phyloP scores from a whole-genome alignment of 2,329 filamentous ascomycete species.

The Claviceps paspali region DNA sequence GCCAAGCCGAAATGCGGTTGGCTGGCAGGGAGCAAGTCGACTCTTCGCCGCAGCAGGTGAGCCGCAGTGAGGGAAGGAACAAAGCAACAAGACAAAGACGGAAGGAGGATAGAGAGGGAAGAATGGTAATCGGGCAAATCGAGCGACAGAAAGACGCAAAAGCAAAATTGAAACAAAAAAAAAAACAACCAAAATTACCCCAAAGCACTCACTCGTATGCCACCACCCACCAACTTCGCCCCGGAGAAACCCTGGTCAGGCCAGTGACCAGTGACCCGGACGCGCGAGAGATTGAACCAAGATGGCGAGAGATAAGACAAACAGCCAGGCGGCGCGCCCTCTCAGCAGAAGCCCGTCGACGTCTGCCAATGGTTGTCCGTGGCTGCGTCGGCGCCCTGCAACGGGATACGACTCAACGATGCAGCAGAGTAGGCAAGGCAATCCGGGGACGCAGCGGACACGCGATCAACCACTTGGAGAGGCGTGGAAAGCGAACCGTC shows the following conservation, averaged over 20 bases:
- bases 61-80: not conserved
- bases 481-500: too few species aligned
- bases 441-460: too few species aligned
- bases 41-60: not conserved
- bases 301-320: conserved; percentile 1
- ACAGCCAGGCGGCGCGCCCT: not conserved
- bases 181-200: too few species aligned
- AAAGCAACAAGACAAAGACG: not conserved
- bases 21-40: conserved; percentile 1
- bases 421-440: not conserved
- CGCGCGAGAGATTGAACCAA: not conserved
- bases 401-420: not conserved
- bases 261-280: too few species aligned
- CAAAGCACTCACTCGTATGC: too few species aligned
- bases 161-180: too few species aligned
- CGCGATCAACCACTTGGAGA: too few species aligned
- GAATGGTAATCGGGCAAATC: too few species aligned
- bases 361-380: not conserved
- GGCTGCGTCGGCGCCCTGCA: not conserved
- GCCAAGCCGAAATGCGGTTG: conserved; percentile 4
- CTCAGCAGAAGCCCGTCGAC: too few species aligned
- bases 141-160: too few species aligned
- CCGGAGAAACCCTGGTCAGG: too few species aligned
- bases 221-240: too few species aligned
- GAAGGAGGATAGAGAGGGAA: not conserved